Evolutionary conservation across 1,284 basidiomycete species (phyloP).

Genomic region (Ganoderma resinaceum): DNA sequence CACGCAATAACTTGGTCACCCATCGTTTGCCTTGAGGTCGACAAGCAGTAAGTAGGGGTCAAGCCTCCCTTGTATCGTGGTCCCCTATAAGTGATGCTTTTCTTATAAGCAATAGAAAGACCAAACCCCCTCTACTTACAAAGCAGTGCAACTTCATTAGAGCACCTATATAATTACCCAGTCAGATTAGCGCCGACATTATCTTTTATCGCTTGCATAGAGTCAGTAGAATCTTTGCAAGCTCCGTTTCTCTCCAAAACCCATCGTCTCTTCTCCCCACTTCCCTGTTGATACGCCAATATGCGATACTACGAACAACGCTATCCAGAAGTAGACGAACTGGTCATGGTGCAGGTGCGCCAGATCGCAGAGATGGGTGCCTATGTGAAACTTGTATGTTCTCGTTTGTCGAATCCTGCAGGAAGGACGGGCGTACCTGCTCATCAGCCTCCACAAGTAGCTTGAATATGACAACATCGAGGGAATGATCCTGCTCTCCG

Average conservation of each 20-base stretch:
- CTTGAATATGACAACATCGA: conserved; percentile 99
- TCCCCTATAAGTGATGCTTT: neutral
- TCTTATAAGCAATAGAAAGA: neutral
- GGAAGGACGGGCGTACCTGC: conserved; percentile 11
- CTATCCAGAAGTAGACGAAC: conserved; percentile 92
- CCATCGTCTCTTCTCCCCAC: neutral
- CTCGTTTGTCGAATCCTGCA: neutral
- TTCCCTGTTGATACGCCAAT: conserved; percentile 15
- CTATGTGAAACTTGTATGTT: conserved; percentile 94
- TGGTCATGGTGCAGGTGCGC: conserved; percentile 99
- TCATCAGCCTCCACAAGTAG: conserved; percentile 50
- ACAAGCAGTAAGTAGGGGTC: too few relatives aligned
- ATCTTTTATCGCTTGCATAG: conserved; percentile 27
- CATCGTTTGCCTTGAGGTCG: too few relatives aligned
- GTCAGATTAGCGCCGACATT: conserved; percentile 22
- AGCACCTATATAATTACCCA: neutral
- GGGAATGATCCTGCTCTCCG: conserved; percentile 98
- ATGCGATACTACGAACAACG: conserved; percentile 87
- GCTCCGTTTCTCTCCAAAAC: neutral
- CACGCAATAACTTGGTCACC: too few relatives aligned
- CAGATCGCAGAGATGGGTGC: conserved; percentile 99
- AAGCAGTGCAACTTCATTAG: neutral
- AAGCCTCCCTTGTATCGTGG: too few relatives aligned
- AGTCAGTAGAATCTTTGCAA: conserved; percentile 22
- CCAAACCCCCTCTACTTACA: too few relatives aligned